Evolutionary conservation across 23 red algal genomes (phyloP), one percentile per base, ranked within the genome.

Genomic region (Chondrus crispus): DNA sequence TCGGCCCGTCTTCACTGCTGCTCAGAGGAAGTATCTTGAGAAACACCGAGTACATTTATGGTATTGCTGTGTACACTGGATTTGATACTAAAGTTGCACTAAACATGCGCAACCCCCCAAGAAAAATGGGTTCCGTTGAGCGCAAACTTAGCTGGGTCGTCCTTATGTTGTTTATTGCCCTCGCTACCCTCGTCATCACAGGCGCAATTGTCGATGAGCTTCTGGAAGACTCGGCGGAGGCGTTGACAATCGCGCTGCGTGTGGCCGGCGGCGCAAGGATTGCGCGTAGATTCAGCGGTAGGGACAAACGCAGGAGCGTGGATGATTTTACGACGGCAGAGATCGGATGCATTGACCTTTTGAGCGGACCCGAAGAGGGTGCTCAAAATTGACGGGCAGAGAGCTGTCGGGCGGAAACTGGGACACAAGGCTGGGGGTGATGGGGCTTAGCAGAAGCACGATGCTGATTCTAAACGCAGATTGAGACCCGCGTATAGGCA

Each of bases 81-180:
- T 82, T 85, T 35, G 92, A 98, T 36, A 93, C 86, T 3, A 98
- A 98, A 57, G 83, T 94, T 24, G 88, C 88, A 14, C 86, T 98
- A 33, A 98, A 98, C 57, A 94, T 95, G 91, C 87, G 93, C 64
- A 58, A 94, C 53, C 96, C 92, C 38, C 92, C 92, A 1, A 85
- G 81, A 45, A 98, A 98, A 77, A 93, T 98, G 80, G 88, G 92
- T 2, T 71, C 79, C 16, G 81, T 95, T 26, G 96, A 98, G 72
- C 57, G 44, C 50, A 98, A 85, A n/a, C 77, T 98, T 39, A 98
- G 95, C 74, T 93, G 85, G 82, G 84, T 88, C 69, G 93, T 98
- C 18, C 38, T 94, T 47, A 87, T 81, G 14, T 77, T 98, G 11
- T 98, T 98, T 82, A 46, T 95, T 57, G 84, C 81, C 49, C 87